Conservation (phyloP, 1,284 basidiomycete genomes). For the Pulchroboletus neoregius region DNA sequence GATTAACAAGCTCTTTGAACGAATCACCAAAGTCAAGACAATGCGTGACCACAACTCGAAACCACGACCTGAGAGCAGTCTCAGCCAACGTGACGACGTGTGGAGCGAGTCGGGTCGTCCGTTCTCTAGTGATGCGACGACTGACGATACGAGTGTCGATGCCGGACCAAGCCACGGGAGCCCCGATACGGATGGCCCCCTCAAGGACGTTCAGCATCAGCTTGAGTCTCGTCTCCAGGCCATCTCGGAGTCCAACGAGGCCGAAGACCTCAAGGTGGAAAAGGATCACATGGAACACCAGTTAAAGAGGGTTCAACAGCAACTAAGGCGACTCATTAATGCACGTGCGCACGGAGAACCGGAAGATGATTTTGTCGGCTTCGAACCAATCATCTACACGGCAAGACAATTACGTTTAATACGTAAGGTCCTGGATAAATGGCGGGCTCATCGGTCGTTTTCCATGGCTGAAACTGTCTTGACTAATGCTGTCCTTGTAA, state of each 20-base stretch:
- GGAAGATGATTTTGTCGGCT: constrained; percentile 55
- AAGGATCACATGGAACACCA: constrained; percentile 91
- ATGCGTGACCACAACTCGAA: constrained; percentile 74
- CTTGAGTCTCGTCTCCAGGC: constrained; percentile 70
- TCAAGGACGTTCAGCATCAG: constrained; percentile 69
- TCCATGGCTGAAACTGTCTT: constrained; percentile 91
- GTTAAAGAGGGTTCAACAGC: constrained; percentile 72
- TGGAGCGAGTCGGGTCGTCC: constrained; percentile 81
- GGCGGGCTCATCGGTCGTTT: constrained; percentile 81
- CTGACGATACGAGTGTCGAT: constrained; percentile 83
- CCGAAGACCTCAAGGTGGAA: constrained; percentile 81
- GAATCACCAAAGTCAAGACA: constrained; percentile 88
- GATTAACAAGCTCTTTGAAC: constrained; percentile 89
- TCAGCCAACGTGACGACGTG: constrained; percentile 78
- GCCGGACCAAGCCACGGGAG: constrained; percentile 60
- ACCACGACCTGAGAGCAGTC: constrained; percentile 76
- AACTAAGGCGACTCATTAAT: constrained; percentile 80
- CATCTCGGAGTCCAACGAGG: constrained; percentile 69
- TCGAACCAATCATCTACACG: constrained; percentile 78
- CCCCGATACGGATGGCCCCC: constrained; percentile 57
- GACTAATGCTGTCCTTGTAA: constrained; percentile 81
- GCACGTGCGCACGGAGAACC: constrained; percentile 74
- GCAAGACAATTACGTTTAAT: constrained; percentile 79
- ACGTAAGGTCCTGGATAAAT: constrained; percentile 75
- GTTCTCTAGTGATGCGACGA: constrained; percentile 67